Base-by-base conservation (phyloP, 2,329 filamentous ascomycete genomes). In the Alternaria sp. region DNA sequence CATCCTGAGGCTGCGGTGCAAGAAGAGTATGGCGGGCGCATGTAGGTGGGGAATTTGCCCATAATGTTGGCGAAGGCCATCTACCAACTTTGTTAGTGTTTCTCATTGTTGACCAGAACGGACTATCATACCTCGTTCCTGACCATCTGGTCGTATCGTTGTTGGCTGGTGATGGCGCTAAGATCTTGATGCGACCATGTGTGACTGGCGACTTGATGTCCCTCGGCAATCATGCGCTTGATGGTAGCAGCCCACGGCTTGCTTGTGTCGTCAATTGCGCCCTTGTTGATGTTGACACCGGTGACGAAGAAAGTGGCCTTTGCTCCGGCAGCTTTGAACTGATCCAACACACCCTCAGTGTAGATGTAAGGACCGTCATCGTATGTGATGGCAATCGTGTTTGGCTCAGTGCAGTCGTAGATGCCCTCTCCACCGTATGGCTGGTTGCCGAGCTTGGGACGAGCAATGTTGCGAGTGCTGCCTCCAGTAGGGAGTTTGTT, bases 221-320 rank as follows among this genome's bases (percentile, higher is more conserved):
- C 86, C 3, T 86, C 84, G 18, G 72, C 67, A 54, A 82, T 63
- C 83, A 87, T 88, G 53, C 85, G 84, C 71, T 83, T 82, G 53
- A 89, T 85, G 14, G 87, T 83, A 5, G 80, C 79, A 3, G 80
- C 75, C 76, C 87, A 87, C 3, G 80, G 74, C 15, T 37, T 61
- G 10, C 61, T 61, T 63, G 86, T 80, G 65, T 88, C 61, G 51
- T 69, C 87, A 67, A 88, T 88, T 63, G 82, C 76, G 43, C 86
- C 86, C 75, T 87, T 88, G 61, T 82, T 82, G 14, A 84, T 78
- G 75, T 87, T 87, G 75, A 82, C 86, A 10, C 86, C 86, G 6
- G 85, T 88, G 60, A 91, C 81, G 74, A 91, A 91, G 78, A 92
- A 92, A 0, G 90, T 92, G 0, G 88, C 89, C 66, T 87, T 89